These are phyloP conservation scores for Annulohypoxylon moriforme DNA, from an alignment of 495 filamentous ascomycete species.

Conservation along the genomic window DNA sequence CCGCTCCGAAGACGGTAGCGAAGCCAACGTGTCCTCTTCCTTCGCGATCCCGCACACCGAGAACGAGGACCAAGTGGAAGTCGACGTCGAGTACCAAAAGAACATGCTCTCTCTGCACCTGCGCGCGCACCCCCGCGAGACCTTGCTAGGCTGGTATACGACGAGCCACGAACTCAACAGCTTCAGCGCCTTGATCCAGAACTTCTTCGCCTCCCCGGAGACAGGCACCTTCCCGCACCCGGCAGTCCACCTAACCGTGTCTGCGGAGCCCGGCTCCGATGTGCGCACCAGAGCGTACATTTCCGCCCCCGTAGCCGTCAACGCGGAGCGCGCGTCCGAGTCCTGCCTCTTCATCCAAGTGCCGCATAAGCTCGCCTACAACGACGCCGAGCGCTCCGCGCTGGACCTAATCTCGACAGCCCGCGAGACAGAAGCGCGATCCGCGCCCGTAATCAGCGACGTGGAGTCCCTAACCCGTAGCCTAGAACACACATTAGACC, in stretches of 20 bases:
- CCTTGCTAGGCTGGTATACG: conserved; percentile 97
- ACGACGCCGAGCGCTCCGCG: conserved; percentile 90
- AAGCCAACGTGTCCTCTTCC: conserved; percentile 92
- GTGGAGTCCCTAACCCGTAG: conserved; percentile 87
- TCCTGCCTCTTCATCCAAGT: conserved; percentile 96
- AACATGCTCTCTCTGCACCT: conserved; percentile 95
- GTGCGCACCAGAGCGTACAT: conserved; percentile 93
- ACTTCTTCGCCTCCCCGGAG: conserved; percentile 97
- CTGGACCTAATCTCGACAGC: conserved; percentile 86
- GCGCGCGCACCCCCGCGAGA: conserved; percentile 92
- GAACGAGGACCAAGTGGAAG: conserved; percentile 97
- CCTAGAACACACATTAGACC: conserved; percentile 83
- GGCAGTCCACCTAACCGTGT: conserved; percentile 94
- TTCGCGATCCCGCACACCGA: conserved; percentile 99
- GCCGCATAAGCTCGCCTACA: conserved; percentile 85
- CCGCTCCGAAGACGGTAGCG: conserved; percentile 93
- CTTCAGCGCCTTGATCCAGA: conserved; percentile 97
- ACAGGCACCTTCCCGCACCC: conserved; percentile 97
- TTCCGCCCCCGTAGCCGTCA: conserved; percentile 92
- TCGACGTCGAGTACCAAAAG: conserved; percentile 99
- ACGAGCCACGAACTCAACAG: conserved; percentile 95
- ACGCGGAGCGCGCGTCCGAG: conserved; percentile 91
- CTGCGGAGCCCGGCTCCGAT: conserved; percentile 83
- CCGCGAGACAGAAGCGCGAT: conserved; percentile 79
- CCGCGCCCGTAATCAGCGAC: conserved; percentile 78